Conservation (phyloP, 2,329 filamentous ascomycete genomes). For the Cladobotryum protrusum region DNA sequence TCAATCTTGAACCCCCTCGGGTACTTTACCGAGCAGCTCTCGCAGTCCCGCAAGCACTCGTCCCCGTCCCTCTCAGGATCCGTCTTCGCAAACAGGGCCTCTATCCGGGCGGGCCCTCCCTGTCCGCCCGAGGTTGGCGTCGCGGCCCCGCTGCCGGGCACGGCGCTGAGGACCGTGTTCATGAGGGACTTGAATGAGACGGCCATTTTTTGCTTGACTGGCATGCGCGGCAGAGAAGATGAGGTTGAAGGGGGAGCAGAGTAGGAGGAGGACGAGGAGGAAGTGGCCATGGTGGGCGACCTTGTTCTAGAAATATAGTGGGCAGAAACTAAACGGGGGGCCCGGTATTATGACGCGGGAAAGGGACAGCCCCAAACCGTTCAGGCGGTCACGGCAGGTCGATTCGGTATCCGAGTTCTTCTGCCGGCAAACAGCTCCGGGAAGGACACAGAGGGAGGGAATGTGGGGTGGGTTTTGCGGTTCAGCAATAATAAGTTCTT, state of each 20-base stretch:
- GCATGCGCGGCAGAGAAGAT: constrained; percentile 21
- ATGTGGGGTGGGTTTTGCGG: too few relatives aligned
- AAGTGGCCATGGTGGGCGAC: background rate
- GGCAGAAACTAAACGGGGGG: too few relatives aligned
- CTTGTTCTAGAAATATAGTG: too few relatives aligned
- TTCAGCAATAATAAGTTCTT: too few relatives aligned
- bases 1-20: constrained; percentile 69
- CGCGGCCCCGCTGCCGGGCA: constrained; percentile 3
- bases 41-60: constrained; percentile 83
- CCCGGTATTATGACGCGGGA: too few relatives aligned
- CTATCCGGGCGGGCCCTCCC: constrained; percentile 21
- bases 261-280: constrained; percentile 11
- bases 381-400: too few relatives aligned
- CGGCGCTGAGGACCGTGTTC: constrained; percentile 21
- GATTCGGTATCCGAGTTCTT: too few relatives aligned
- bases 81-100: constrained; percentile 65
- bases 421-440: too few relatives aligned
- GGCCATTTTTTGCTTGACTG: constrained; percentile 37
- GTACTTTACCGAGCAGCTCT: constrained; percentile 70
- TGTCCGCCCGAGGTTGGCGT: background rate
- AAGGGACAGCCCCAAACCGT: too few relatives aligned
- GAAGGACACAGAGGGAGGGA: too few relatives aligned
- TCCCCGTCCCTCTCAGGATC: constrained; percentile 76
- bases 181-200: constrained; percentile 30
- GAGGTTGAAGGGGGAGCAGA: constrained; percentile 8